A percentile compares a stretch with the other conserved stretches of the same genome.
Conservation (phyloP, 1,284 basidiomycete genomes). For the Apiotrichum sp. region DNA sequence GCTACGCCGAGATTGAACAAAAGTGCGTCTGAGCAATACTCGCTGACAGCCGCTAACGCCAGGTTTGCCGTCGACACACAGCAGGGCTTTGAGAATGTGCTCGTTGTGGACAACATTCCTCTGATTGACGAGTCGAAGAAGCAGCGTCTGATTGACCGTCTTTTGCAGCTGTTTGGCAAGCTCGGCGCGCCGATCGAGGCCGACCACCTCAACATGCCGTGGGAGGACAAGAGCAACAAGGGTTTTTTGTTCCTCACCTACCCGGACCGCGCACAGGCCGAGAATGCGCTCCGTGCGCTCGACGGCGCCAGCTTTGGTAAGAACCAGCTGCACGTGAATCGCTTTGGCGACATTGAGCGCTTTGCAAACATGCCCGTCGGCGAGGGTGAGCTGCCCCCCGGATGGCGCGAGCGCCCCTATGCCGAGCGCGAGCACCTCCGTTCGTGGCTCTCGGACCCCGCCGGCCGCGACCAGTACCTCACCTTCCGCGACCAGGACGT, state of each 20-base stretch:
- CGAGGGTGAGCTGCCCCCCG: conserved; percentile 59
- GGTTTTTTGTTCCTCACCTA: conserved; percentile 90
- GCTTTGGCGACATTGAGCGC: conserved; percentile 87
- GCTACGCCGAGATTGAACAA: conserved; percentile 85
- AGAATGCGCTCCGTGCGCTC: conserved; percentile 69
- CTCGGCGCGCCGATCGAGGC: conserved; percentile 71
- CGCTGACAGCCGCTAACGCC: conserved; percentile 13
- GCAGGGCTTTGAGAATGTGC: conserved; percentile 76
- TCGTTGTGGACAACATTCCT: conserved; percentile 81
- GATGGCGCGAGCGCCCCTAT: conserved; percentile 66
- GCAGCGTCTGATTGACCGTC: conserved; percentile 67
- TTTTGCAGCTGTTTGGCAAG: conserved; percentile 74
- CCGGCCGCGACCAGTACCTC: conserved; percentile 92
- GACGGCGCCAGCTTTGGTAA: conserved; percentile 84
- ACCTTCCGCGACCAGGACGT: conserved; percentile 91
- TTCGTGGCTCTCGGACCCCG: conserved; percentile 86
- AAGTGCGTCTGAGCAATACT: conserved; percentile 57
- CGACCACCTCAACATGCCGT: conserved; percentile 73
- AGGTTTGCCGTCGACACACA: conserved; percentile 72
- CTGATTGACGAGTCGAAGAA: conserved; percentile 75
- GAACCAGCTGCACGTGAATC: conserved; percentile 84
- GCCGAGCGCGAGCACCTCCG: conserved; percentile 87
- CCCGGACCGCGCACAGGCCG: conserved; percentile 71
- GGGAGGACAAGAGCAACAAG: conserved; percentile 74
- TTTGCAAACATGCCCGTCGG: conserved; percentile 75